Evolutionary conservation across 148 eudicot species (phyloP).

Genomic region (Oxyria digyna): DNA sequence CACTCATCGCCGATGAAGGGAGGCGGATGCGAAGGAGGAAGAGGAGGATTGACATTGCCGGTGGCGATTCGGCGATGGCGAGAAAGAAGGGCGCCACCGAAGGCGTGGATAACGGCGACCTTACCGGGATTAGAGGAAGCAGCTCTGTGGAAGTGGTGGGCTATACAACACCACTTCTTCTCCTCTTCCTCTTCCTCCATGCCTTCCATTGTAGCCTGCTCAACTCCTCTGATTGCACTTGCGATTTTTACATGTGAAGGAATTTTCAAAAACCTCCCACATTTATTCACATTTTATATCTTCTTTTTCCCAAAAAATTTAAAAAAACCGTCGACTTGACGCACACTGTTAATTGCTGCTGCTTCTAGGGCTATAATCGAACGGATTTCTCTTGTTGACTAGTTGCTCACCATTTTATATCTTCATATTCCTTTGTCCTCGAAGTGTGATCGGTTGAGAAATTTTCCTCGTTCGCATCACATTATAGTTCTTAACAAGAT

Average conservation of each 20-base stretch:
- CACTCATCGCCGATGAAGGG: constrained; percentile 35
- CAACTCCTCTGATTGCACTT: not conserved
- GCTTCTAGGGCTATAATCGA: constrained; percentile 56
- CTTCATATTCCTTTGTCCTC: constrained; percentile 71
- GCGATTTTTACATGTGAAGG: no score
- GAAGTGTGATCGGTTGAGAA: constrained; percentile 34
- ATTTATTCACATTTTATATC: no score
- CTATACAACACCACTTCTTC: constrained; percentile 41
- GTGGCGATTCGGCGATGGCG: constrained; percentile 17
- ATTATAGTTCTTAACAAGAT: constrained; percentile 62
- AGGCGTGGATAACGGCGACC: constrained; percentile 51
- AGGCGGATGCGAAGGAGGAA: constrained; percentile 18
- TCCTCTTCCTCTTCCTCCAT: not conserved
- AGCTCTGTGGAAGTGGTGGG: constrained; percentile 43
- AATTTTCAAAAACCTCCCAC: no score
- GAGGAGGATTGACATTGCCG: not conserved
- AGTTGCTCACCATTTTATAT: not conserved
- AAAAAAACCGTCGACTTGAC: constrained; percentile 36
- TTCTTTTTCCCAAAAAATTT: no score
- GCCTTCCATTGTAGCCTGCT: constrained; percentile 4
- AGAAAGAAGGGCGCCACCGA: constrained; percentile 26
- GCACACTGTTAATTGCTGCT: constrained; percentile 77
- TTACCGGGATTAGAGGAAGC: constrained; percentile 44
- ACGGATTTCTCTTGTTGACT: constrained; percentile 44
- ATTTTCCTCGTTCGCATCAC: constrained; percentile 31